These are phyloP conservation scores for Acaromyces ingoldii DNA, from an alignment of 1,284 basidiomycete genomes.

Conservation along the genomic window DNA sequence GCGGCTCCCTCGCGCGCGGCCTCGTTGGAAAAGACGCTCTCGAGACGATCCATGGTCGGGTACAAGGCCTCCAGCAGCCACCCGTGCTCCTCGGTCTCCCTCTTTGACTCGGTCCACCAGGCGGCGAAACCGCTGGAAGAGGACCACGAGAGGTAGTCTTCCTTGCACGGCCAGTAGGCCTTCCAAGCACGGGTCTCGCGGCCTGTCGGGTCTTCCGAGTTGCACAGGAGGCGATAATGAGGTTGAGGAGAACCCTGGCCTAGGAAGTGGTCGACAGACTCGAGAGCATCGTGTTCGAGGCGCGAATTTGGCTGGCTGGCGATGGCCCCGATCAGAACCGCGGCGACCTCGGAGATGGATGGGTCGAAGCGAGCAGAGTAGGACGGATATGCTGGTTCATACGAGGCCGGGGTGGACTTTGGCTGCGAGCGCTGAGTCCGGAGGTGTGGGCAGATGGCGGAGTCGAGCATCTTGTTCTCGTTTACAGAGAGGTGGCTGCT, in stretches of 20 bases:
- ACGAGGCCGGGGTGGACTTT: neutral
- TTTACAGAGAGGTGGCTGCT: too few species aligned
- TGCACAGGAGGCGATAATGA: neutral
- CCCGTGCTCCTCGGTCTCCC: neutral
- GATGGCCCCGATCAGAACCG: neutral
- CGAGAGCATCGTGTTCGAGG: conserved; percentile 3
- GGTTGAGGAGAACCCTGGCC: neutral
- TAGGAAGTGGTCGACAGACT: neutral
- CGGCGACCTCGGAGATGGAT: neutral
- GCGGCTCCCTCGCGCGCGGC: neutral
- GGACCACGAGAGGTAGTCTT: neutral
- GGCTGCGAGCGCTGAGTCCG: neutral
- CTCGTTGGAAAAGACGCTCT: conserved; percentile 3
- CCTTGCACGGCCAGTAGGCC: conserved; percentile 4
- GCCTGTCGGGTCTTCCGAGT: neutral
- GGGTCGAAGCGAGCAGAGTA: conserved; percentile 2
- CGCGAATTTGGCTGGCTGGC: neutral
- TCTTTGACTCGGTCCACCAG: neutral
- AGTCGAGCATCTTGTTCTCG: too few species aligned
- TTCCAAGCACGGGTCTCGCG: neutral
- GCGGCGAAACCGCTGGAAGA: neutral
- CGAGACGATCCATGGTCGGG: conserved; percentile 5
- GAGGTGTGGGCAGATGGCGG: conserved; percentile 11
- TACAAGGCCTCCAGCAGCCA: neutral
- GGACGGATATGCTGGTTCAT: conserved; percentile 1